Base-by-base conservation (phyloP, 306 rosid genomes). In the Oemleria cerasiformis region DNA sequence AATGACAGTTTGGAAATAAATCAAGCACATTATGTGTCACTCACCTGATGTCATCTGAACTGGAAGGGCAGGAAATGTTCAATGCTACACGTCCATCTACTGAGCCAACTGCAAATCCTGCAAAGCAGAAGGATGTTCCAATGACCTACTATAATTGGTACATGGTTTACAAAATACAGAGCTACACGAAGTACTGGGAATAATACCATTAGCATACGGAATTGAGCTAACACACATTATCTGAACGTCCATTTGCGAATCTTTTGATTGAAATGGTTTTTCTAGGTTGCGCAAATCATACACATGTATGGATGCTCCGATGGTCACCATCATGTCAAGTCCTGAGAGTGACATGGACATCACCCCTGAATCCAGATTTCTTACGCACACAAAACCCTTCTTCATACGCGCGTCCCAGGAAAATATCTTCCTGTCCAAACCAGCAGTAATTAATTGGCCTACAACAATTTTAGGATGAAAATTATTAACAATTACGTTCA, bases 11-110 rank as follows among this genome's bases (percentile, higher is more conserved):
- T 38, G 38, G 11, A 68, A 19, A 53, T 5, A 54, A 14, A 19
- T 14, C 3, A 49, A 21, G 50, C 49, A 19, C 15, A 7, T 40
- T 14, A 69, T 21, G 44, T 40, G 3, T 15, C 50, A 69, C 21
- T 42, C 39, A 94, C 98, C 88, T 82, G 65, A 77, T 84, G 73
- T 86, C 87, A 42, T 91, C 79, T 70, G 87, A 76, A 76, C 67
- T 55, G 21, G 86, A 82, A 72, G 85, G 78, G 82, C 65, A 40
- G 40, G 87, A 76, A 72, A 91, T 84, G 62, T 91, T 85, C 72
- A 94, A 51, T 21, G 91, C 88, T 51, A 94, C 96, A 41, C 92
- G 87, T 65, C 96, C 99, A 91, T 94, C 97, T n/a, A 88, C 82
- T 58, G 96, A 89, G 68, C 99, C 99, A 78, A 77, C 87, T 0